Base-by-base conservation (phyloP, 1,284 basidiomycete genomes). In the Cryptococcus floricola region DNA sequence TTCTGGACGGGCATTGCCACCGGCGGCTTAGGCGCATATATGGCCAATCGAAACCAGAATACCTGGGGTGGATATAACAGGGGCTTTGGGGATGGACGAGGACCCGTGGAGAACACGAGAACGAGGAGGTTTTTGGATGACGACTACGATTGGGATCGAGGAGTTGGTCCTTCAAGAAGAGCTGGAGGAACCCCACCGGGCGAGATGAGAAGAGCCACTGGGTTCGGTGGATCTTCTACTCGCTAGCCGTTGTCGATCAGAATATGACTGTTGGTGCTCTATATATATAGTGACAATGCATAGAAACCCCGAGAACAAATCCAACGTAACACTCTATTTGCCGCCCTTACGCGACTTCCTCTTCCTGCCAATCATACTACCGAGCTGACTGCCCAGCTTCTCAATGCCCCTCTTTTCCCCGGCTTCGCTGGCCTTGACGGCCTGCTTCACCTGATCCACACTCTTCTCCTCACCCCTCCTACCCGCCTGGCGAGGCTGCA, bases 1-100 rank as follows among this genome's bases (percentile, higher is more conserved):
- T 91, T 92, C 71, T 91, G 86, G 87, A 86, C 85, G 0, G 90
- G 91, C 14, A 82, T 87, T 12, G 81, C 83, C 1, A 67, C 86
- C 1, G 89, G 88, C 7, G 85, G 85, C 39, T 70, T 86, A 0
- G 86, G 84, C 0, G 81, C 83, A 19, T 83, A 84, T 62, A 66
- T 85, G 8, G 60, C 62, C 19, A 58, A 61, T 13, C 25, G 45
- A 10, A 39, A 39, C 31, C 28, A 23, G 5, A 13, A 77, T 14
- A 87, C 74, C 4, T 75, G 75, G 14, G 85, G 83, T 18, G 81
- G 74, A 13, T 77, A 54, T 41, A 39, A 42, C 13, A 44, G 58
- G 45, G 57, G 57, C 46, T 52, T 60, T 53, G 64, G 60, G 18
- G 54, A 57, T 3, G 63, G 60, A 8, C 31, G 59, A 18, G 57